Evolutionary conservation across 495 filamentous ascomycete species (phyloP), one percentile per base, ranked within the genome.

Genomic region (Rusavskia elegans): DNA sequence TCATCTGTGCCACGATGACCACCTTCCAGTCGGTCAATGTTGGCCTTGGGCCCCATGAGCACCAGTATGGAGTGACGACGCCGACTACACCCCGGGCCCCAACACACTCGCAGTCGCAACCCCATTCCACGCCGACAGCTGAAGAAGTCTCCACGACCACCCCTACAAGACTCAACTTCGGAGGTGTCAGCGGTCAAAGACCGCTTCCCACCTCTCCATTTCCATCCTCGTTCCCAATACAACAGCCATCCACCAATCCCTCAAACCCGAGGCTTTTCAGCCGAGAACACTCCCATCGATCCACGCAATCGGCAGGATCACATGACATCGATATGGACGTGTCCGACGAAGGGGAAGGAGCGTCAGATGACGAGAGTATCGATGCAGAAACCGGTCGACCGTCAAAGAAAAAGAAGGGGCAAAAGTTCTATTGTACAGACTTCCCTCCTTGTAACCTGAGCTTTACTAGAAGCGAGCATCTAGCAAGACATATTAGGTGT

Each of bases 361-460:
- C 44, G 10, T 90, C 88, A 16, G 87, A 90, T 53, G 79, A 80
- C 40, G 88, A 92, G 54, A 84, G 78, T 55, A 76, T 83, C 8
- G 80, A 77, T 49, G 84, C 80, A 10, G 76, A 83, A 23, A 73
- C 76, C 50, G 80, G 76, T 27, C 71, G 78, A 44, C 77, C 78
- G 14, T 77, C 77, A 32, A 94, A 92, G 66, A 94, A 94, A 74
- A 97, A 97, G 69, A 96, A 95, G 65, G 89, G 89, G 1, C 89
- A 95, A 62, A 78, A 88, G 42, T 98, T 98, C 62, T 96, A 87
- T 64, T 98, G 92, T 68, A 95, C 85, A n/a, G 87, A 95, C 23
- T 96, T 89, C 61, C 93, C 93, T 40, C 86, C 89, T 17, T 98
- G 92, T 66, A 88, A 83, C 60, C 67, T 98, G 25, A 95, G 89